Conservation (phyloP, 169 alveolate genomes). For the Cyclospora cayetanensis region DNA sequence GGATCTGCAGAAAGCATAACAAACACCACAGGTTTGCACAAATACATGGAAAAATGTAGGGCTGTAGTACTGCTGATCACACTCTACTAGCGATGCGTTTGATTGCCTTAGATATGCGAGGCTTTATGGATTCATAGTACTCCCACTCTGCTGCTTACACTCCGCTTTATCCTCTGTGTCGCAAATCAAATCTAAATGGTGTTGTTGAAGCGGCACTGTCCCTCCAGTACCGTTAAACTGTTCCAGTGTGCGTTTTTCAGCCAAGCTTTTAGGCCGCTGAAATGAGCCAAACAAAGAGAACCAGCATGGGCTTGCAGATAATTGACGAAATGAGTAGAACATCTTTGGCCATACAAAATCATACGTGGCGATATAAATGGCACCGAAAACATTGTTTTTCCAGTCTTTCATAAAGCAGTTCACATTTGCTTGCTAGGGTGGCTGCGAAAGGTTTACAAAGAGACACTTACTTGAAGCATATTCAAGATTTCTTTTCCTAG, state of each 20-base stretch:
- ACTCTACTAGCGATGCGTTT: too few relatives aligned
- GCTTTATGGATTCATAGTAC: neutral
- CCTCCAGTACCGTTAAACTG: conserved; percentile 60
- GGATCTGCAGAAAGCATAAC: neutral
- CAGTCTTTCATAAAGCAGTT: too few relatives aligned
- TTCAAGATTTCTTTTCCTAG: conserved; percentile 48
- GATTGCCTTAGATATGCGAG: neutral
- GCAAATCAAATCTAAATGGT: conserved; percentile 59
- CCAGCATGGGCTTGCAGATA: too few relatives aligned
- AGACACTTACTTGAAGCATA: conserved; percentile 47
- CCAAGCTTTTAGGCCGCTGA: conserved; percentile 59
- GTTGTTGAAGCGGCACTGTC: conserved; percentile 15
- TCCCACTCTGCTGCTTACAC: conserved; percentile 15
- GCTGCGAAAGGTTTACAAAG: too few relatives aligned
- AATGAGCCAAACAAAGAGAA: too few relatives aligned
- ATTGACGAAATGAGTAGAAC: too few relatives aligned
- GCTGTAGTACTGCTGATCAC: too few relatives aligned
- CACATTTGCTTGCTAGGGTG: too few relatives aligned
- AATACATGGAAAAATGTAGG: too few relatives aligned
- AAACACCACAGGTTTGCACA: neutral
- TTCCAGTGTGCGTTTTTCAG: conserved; percentile 63
- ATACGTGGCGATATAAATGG: too few relatives aligned
- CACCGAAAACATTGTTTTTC: too few relatives aligned
- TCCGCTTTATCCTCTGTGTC: conserved; percentile 12
- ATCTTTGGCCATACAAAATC: too few relatives aligned